Evolutionary conservation across 352 stramenopile species (phyloP).

Genomic region (Pythium brachiatum): DNA sequence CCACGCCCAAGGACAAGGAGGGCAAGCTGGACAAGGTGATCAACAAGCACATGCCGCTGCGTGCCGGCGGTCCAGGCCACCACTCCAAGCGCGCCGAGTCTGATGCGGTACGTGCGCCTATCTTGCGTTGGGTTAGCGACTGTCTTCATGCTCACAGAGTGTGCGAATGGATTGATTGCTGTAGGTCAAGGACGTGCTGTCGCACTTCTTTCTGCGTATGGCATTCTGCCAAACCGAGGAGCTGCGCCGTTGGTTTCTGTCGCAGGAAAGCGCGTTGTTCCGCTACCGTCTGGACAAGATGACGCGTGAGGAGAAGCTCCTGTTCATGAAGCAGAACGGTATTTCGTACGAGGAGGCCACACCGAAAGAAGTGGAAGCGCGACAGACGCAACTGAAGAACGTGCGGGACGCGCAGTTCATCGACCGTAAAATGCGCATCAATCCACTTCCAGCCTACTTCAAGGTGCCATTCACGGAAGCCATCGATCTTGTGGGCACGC

Average conservation of each 20-base stretch:
- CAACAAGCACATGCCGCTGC: conserved; percentile 82
- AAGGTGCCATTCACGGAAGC: conserved; percentile 97
- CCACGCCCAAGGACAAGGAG: conserved; percentile 71
- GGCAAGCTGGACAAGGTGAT: conserved; percentile 80
- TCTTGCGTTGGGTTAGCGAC: too few relatives aligned
- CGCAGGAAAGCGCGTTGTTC: conserved; percentile 95
- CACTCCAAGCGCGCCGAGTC: conserved; percentile 55
- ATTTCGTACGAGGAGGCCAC: conserved; percentile 76
- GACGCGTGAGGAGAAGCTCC: conserved; percentile 80
- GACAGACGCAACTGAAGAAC: conserved; percentile 61
- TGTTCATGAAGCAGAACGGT: conserved; percentile 87
- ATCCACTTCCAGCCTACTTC: conserved; percentile 86
- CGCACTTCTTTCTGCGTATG: conserved; percentile 97
- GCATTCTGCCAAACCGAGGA: conserved; percentile 98
- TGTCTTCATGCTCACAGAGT: not conserved
- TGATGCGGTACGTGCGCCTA: conserved; percentile 39
- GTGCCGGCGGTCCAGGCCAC: conserved; percentile 32
- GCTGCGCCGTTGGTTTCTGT: conserved; percentile 96
- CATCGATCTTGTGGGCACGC: conserved; percentile 86
- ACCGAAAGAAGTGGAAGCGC: conserved; percentile 58
- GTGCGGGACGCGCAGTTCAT: conserved; percentile 53
- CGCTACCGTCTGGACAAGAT: conserved; percentile 90
- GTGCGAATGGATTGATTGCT: not conserved
- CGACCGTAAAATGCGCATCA: conserved; percentile 47
- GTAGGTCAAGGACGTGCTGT: conserved; percentile 90